Conservation (phyloP, 2,329 filamentous ascomycete species). For the Colletotrichum sp. region DNA sequence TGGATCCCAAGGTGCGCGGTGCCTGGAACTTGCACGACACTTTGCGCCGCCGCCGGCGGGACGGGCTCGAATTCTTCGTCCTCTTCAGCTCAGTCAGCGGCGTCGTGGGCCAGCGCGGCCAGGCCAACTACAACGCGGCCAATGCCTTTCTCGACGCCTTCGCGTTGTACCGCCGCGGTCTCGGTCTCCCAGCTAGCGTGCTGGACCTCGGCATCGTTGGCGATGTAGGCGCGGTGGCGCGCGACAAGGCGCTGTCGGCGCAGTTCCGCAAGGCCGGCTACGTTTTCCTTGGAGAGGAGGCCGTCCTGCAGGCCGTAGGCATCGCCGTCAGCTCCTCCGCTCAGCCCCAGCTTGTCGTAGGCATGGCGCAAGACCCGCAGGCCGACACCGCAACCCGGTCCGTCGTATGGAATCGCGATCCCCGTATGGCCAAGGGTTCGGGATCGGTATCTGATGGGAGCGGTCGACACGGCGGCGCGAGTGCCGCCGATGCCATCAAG, state of each 20-base stretch:
- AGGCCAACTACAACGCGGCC: slow-evolving; percentile 39
- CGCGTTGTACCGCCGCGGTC: slow-evolving; percentile 24
- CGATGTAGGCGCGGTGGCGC: slow-evolving; percentile 39
- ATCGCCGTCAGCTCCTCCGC: neutral
- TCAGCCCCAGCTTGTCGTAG: neutral
- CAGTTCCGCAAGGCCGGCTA: neutral
- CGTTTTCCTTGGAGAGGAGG: neutral
- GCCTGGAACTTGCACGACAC: neutral
- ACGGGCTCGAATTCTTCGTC: slow-evolving; percentile 40
- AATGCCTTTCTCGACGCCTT: slow-evolving; percentile 38
- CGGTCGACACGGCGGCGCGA: neutral
- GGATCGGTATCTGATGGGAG: neutral
- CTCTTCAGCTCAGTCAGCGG: slow-evolving; percentile 36
- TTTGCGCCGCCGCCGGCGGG: neutral
- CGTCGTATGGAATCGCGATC: neutral
- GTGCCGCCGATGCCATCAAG: neutral
- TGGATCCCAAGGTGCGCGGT: neutral
- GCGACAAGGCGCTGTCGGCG: neutral
- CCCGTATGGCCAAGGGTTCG: neutral
- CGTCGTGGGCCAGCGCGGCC: slow-evolving; percentile 32
- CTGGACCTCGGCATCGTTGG: slow-evolving; percentile 44
- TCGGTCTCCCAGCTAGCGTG: slow-evolving; percentile 39
- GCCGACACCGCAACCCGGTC: neutral
- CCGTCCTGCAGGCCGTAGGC: neutral
- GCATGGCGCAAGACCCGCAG: neutral